These are phyloP conservation scores for Coemansia sp. DNA, from an alignment of 192 early-diverging fungal species.

Conservation along the genomic window DNA sequence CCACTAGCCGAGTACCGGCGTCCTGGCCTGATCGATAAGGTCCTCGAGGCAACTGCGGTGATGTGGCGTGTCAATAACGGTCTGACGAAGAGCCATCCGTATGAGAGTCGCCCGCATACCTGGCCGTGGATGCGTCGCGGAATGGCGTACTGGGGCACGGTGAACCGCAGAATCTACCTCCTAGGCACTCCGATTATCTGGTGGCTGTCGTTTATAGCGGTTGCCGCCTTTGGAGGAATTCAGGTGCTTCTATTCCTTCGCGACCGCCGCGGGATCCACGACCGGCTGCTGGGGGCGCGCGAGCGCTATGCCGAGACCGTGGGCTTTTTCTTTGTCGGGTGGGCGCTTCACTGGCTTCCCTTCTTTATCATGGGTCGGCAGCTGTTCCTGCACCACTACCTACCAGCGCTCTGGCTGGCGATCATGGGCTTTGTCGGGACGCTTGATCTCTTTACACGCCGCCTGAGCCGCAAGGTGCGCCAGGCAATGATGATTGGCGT, in stretches of 20 bases:
- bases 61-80: conserved; percentile 91
- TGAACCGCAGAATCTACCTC: conserved; percentile 79
- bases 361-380: conserved; percentile 91
- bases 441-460: conserved; percentile 72
- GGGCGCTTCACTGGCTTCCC: conserved; percentile 82
- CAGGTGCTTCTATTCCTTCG: conserved; percentile 56
- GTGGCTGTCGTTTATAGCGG: conserved; percentile 65
- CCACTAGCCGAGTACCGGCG: conserved; percentile 60
- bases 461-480: conserved; percentile 57
- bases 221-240: conserved; percentile 63
- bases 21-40: conserved; percentile 80
- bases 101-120: conserved; percentile 82
- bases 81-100: conserved; percentile 87
- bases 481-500: conserved; percentile 54
- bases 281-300: conserved; percentile 34
- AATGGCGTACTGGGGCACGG: conserved; percentile 82
- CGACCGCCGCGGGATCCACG: conserved; percentile 57
- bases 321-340: conserved; percentile 71
- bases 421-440: conserved; percentile 69
- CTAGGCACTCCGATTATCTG: conserved; percentile 88
- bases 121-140: conserved; percentile 87
- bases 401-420: conserved; percentile 89
- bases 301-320: conserved; percentile 58
- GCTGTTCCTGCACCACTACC: conserved; percentile 91
- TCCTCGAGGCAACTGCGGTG: conserved; percentile 80